These are phyloP conservation scores for Erythrobasidium yunnanense DNA, from an alignment of 768 basidiomycete species.

Conservation along the genomic window DNA sequence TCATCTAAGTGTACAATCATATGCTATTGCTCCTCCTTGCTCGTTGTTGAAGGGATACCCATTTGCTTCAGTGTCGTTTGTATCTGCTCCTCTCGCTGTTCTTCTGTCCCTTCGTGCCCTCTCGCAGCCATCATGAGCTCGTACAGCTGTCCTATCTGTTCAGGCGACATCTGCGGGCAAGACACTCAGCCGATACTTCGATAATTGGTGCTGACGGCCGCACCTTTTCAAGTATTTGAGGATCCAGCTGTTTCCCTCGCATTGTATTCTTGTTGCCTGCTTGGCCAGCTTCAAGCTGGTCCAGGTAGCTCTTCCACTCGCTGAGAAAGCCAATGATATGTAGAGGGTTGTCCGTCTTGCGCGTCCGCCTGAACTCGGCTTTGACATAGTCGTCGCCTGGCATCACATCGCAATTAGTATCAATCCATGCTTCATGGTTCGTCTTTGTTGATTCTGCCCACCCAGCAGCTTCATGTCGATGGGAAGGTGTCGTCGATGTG, in stretches of 20 bases:
- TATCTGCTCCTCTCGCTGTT: slow-evolving; percentile 19
- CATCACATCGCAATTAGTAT: neutral
- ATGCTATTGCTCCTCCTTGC: neutral
- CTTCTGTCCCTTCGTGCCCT: slow-evolving; percentile 41
- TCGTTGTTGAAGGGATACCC: neutral
- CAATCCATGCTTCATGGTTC: neutral
- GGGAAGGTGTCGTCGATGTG: slow-evolving; percentile 57
- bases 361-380: slow-evolving; percentile 73
- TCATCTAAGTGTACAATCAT: too few species aligned
- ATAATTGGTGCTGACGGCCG: slow-evolving; percentile 37
- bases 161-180: slow-evolving; percentile 60
- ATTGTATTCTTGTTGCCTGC: slow-evolving; percentile 18
- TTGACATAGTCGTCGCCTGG: slow-evolving; percentile 72
- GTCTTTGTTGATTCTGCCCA: slow-evolving; percentile 43
- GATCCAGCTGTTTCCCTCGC: slow-evolving; percentile 40
- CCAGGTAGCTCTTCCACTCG: slow-evolving; percentile 83
- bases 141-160: slow-evolving; percentile 86
- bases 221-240: slow-evolving; percentile 42
- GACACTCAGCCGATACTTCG: neutral
- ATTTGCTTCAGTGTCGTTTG: slow-evolving; percentile 2
- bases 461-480: slow-evolving; percentile 72
- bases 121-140: slow-evolving; percentile 87
- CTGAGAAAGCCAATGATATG: slow-evolving; percentile 90
- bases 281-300: slow-evolving; percentile 46
- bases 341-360: slow-evolving; percentile 64